Conservation (phyloP, 2,329 filamentous ascomycete genomes). For the Nemania diffusa region DNA sequence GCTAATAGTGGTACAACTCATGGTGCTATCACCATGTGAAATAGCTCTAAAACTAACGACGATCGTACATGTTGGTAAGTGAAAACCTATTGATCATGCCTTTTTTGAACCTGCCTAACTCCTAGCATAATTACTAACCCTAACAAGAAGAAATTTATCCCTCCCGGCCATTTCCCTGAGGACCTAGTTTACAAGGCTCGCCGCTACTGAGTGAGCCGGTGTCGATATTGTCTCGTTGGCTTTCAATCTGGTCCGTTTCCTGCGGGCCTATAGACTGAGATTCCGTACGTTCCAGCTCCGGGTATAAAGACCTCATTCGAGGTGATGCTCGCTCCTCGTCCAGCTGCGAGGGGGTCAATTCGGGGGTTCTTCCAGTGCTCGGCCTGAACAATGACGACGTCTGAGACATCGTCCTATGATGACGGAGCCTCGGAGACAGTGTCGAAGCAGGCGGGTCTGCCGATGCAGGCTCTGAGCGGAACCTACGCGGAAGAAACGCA, state of each 20-base stretch:
- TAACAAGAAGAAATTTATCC: background rate
- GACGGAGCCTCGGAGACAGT: background rate
- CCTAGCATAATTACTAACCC: background rate
- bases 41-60: background rate
- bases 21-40: background rate
- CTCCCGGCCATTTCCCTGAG: background rate
- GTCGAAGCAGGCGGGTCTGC: background rate
- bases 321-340: background rate
- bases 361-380: background rate
- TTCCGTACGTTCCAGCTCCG: background rate
- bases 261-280: background rate
- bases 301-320: background rate
- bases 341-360: background rate
- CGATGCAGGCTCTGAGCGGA: slow-evolving; percentile 21
- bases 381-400: background rate
- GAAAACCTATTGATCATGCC: background rate
- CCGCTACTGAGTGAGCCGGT: slow-evolving; percentile 6
- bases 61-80: background rate
- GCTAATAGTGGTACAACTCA: background rate
- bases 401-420: background rate
- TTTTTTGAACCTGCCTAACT: background rate
- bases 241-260: background rate
- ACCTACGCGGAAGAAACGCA: slow-evolving; percentile 37
- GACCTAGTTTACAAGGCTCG: background rate
- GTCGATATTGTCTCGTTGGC: background rate